Conservation (phyloP, 768 basidiomycete species). For the Rhizopogon rudus region DNA sequence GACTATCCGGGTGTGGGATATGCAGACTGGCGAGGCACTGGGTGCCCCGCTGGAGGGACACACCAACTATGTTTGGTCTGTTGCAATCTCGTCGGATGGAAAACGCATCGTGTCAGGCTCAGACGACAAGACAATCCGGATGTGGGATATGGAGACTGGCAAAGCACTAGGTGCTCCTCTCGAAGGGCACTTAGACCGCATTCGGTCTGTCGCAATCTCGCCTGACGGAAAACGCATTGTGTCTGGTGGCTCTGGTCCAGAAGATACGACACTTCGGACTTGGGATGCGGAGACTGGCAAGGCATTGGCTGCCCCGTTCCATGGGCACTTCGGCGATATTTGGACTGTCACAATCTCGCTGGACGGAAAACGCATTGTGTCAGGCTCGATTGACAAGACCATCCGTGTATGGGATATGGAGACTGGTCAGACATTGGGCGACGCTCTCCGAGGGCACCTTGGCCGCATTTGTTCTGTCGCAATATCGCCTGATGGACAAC, state of each 20-base stretch:
- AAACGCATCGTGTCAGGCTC: conserved; percentile 9
- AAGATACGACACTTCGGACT: not conserved
- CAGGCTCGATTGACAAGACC: not conserved
- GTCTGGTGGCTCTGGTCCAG: not conserved
- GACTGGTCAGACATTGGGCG: not conserved
- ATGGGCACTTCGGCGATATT: not conserved
- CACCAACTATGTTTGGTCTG: not conserved
- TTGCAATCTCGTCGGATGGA: conserved; percentile 1
- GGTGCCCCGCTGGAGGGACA: conserved; percentile 1
- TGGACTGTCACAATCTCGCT: not conserved
- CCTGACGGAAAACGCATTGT: not conserved
- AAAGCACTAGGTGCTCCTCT: not conserved
- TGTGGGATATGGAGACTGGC: conserved; percentile 3
- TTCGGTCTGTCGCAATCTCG: not conserved
- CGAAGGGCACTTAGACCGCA: not conserved
- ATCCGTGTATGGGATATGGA: not conserved
- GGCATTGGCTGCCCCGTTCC: not conserved
- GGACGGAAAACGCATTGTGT: not conserved
- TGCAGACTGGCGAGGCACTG: not conserved
- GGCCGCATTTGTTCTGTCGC: not conserved
- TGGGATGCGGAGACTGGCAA: not conserved
- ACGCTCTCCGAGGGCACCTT: not conserved
- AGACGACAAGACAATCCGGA: conserved; percentile 5
- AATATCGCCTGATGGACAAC: conserved; percentile 1
- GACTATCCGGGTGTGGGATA: conserved; percentile 2